Conservation (phyloP, 805 yeast species). For the Yamadazyma olivae region DNA sequence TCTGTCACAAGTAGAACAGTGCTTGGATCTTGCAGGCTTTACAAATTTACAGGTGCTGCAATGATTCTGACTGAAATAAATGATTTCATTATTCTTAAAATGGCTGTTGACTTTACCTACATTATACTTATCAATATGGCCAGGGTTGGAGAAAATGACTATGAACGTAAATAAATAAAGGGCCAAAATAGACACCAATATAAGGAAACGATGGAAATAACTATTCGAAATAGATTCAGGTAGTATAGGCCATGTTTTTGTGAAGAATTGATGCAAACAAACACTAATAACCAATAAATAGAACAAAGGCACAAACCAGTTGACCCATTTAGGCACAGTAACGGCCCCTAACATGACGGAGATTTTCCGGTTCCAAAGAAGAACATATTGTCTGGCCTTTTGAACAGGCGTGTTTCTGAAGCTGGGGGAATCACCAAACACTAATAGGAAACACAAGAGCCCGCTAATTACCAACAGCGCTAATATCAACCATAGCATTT, state of each 20-base stretch:
- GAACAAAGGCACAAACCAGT: conserved; percentile 45
- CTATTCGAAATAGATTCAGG: conserved; percentile 9
- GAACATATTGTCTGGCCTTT: conserved; percentile 10
- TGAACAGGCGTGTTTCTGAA: conserved; percentile 34
- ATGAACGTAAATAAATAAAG: conserved; percentile 34
- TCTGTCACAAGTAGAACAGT: conserved; percentile 56
- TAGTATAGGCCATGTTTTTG: conserved; percentile 20
- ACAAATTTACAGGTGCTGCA: conserved; percentile 47
- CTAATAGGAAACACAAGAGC: conserved; percentile 8
- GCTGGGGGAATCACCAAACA: conserved; percentile 51
- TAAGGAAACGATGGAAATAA: conserved; percentile 15
- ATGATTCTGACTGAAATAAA: conserved; percentile 45
- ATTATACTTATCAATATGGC: conserved; percentile 21
- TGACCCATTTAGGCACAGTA: conserved; percentile 11
- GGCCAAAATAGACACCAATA: conserved; percentile 26
- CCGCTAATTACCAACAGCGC: conserved; percentile 2
- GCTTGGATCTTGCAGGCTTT: conserved; percentile 64
- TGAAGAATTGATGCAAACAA: conserved; percentile 31
- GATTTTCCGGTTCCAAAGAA: neutral
- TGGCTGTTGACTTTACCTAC: conserved; percentile 8
- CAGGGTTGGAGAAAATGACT: conserved; percentile 45
- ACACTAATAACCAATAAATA: conserved; percentile 34
- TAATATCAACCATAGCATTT: conserved; percentile 1
- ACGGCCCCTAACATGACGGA: neutral
- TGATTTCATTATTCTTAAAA: conserved; percentile 46